Percentiles rank a stretch among this genome's conserved stretches.
phyloP scores from a whole-genome alignment of 2,329 filamentous ascomycete genomes.

The Chalara sp. region DNA sequence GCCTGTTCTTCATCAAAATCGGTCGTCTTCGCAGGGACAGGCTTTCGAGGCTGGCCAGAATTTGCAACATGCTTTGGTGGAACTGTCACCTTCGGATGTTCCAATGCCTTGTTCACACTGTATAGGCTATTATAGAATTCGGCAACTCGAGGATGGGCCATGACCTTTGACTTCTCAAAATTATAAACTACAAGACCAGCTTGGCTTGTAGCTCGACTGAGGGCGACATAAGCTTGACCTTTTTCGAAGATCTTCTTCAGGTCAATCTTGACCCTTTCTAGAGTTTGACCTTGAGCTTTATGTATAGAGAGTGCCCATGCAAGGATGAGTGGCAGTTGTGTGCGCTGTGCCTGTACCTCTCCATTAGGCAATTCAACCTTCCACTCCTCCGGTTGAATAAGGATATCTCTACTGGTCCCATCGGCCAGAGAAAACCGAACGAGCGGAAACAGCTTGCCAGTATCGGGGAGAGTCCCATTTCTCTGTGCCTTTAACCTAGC shows the following conservation, averaged over 20 bases:
- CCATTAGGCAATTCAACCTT: slow-evolving; percentile 96
- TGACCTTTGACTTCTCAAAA: slow-evolving; percentile 86
- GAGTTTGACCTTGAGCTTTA: slow-evolving; percentile 92
- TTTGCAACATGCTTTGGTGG: slow-evolving; percentile 7
- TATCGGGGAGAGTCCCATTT: slow-evolving; percentile 33
- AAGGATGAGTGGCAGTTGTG: slow-evolving; percentile 79
- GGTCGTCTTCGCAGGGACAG: slow-evolving; percentile 8
- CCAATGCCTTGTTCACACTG: slow-evolving; percentile 52
- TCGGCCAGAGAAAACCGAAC: slow-evolving; percentile 79
- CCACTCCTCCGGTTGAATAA: slow-evolving; percentile 86
- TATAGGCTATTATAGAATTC: slow-evolving; percentile 80
- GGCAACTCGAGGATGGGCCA: slow-evolving; percentile 84
- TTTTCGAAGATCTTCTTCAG: slow-evolving; percentile 91
- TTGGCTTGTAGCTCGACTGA: slow-evolving; percentile 87
- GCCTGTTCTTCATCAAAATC: slow-evolving; percentile 42
- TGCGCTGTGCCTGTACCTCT: slow-evolving; percentile 82
- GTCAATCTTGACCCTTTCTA: slow-evolving; percentile 87
- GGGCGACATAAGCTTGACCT: slow-evolving; percentile 92
- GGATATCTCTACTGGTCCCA: slow-evolving; percentile 66
- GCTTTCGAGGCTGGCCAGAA: neutral
- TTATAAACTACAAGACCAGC: slow-evolving; percentile 79
- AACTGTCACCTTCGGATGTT: slow-evolving; percentile 22
- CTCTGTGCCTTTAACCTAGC: slow-evolving; percentile 32
- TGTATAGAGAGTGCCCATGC: slow-evolving; percentile 97
- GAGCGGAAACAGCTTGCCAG: slow-evolving; percentile 63